Conservation (phyloP, 2,329 filamentous ascomycete genomes). For the Clonostachys rosea region DNA sequence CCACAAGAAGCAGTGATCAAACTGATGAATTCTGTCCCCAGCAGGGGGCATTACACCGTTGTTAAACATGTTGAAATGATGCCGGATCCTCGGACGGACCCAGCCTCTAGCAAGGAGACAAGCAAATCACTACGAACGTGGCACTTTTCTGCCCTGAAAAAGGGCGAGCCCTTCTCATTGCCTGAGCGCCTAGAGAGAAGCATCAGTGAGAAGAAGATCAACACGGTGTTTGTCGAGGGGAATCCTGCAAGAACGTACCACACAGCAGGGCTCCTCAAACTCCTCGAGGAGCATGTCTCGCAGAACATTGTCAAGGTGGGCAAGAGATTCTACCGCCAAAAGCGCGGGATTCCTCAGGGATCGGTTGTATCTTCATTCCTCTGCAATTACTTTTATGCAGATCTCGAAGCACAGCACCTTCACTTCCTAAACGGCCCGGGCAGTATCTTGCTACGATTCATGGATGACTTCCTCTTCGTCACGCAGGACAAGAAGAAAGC, state of each 20-base stretch:
- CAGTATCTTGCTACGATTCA: constrained; percentile 72
- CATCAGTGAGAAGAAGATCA: constrained; percentile 41
- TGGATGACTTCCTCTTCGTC: constrained; percentile 91
- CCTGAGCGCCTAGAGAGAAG: constrained; percentile 34
- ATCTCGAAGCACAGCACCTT: constrained; percentile 69
- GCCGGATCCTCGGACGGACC: constrained; percentile 26
- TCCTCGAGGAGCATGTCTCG: constrained; percentile 76
- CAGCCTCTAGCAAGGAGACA: constrained; percentile 4
- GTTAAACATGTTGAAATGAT: constrained; percentile 71
- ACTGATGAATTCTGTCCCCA: constrained; percentile 56
- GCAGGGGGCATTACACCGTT: constrained; percentile 62
- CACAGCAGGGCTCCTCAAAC: constrained; percentile 55
- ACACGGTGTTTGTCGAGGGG: constrained; percentile 75
- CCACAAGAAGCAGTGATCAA: constrained; percentile 71
- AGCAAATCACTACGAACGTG: constrained; percentile 42
- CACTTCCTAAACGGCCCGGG: constrained; percentile 54
- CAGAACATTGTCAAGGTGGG: constrained; percentile 85
- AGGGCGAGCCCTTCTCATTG: constrained; percentile 29
- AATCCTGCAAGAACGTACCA: constrained; percentile 50
- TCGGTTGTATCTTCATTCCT: constrained; percentile 82
- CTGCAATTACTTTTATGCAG: constrained; percentile 94
- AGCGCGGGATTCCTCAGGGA: constrained; percentile 85
- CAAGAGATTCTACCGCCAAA: constrained; percentile 84
- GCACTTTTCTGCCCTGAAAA: constrained; percentile 41
- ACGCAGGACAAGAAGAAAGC: constrained; percentile 67